Base-by-base conservation (phyloP, 176 grass and related monocot species). In the Oryza brachyantha region DNA sequence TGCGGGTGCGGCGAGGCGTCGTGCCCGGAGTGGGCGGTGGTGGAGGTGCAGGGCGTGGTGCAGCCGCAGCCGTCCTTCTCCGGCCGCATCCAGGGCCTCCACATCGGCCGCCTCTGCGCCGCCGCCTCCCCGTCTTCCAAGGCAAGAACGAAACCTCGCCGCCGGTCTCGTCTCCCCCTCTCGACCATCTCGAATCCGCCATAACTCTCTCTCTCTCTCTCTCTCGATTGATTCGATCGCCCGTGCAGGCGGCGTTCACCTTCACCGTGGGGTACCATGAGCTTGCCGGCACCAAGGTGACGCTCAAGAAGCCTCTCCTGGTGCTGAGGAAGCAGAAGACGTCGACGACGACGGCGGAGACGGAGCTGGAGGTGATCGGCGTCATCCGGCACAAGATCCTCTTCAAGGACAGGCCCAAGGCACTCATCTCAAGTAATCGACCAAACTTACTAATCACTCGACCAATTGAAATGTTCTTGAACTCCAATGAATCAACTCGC, bases 181-280 rank as follows among this genome's bases (percentile, higher is more conserved):
- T 14, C 35, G 38, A 14, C 8, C 43, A 16, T 64, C 2, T 73
- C 59, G n/a, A n/a, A n/a, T n/a, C n/a, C n/a, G 36, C 42, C 42
- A 64, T 28, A n/a, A n/a, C n/a, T n/a, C n/a, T n/a, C n/a, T n/a
- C n/a, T n/a, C n/a, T 36, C 35, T 5, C 6, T 36, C 35, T 36
- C 5, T 32, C 14, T 42, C 8, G 27, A 45, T 68, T 28, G 46
- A 52, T 52, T 52, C 46, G 46, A 21, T 40, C n/a, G n/a, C n/a
- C n/a, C n/a, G n/a, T n/a, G n/a, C 74, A 97, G 91, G 76, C 38
- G 10, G 88, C 43, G 46, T 97, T 88, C 61, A 97, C 87, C 42
- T 92, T 97, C 82, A 94, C 85, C 11, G 77, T 97, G 2, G 92
- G 95, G 29, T 97, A 98, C 86, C 95, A 98, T n/a, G 95, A 98